These are phyloP conservation scores for Monosporascus ibericus DNA, from an alignment of 2,329 filamentous ascomycete genomes.

Conservation along the genomic window DNA sequence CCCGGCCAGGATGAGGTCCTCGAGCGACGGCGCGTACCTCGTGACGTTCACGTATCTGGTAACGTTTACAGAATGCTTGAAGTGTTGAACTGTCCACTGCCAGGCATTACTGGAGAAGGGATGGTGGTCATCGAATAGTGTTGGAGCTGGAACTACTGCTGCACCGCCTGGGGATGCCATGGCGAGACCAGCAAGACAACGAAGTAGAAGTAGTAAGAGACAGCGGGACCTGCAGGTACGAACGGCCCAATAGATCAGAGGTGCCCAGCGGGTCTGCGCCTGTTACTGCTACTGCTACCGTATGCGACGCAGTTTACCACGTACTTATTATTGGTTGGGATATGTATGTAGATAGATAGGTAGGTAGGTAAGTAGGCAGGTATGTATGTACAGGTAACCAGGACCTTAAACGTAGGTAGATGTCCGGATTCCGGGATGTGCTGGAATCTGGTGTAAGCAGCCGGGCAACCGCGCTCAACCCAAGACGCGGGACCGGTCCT, in stretches of 20 bases:
- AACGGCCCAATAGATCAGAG: background rate
- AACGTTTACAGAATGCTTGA: constrained; percentile 43
- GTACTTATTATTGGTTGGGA: background rate
- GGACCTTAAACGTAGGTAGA: background rate
- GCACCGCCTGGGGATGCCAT: constrained; percentile 25
- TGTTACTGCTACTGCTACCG: no score
- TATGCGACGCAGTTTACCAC: background rate
- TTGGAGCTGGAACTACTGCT: constrained; percentile 20
- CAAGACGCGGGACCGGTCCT: background rate
- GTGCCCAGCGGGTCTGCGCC: background rate
- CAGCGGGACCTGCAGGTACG: background rate
- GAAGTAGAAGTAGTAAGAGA: background rate
- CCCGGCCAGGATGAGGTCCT: constrained; percentile 62
- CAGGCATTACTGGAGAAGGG: constrained; percentile 28
- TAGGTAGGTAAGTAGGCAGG: background rate
- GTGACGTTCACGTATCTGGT: constrained; percentile 54
- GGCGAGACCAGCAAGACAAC: background rate
- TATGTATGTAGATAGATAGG: background rate
- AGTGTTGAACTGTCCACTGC: constrained; percentile 46
- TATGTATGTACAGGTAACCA: background rate
- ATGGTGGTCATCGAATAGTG: constrained; percentile 33
- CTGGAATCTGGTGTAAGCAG: background rate
- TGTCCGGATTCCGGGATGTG: background rate
- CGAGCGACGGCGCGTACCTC: constrained; percentile 56
- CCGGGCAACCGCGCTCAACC: background rate